Evolutionary conservation across 1,284 basidiomycete genomes (phyloP).

Genomic region (Pseudozyma sp.): DNA sequence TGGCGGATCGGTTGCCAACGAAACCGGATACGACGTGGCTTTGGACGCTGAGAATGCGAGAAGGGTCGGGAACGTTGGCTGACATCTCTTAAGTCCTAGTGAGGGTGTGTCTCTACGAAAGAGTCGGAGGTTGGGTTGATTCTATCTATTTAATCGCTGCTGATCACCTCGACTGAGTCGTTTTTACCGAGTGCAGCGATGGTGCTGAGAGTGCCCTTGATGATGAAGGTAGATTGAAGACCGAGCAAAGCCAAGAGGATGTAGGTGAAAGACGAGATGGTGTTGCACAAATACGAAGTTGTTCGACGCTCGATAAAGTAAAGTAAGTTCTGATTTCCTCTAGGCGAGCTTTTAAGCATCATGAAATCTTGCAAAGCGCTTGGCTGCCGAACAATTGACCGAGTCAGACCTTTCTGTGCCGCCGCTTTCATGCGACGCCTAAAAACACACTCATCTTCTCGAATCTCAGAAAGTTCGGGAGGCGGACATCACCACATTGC

Average conservation of each 20-base stretch:
- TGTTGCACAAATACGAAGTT: not conserved
- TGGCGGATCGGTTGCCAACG: conserved; percentile 86
- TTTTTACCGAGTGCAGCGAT: too few relatives aligned
- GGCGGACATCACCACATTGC: not conserved
- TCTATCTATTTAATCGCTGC: not conserved
- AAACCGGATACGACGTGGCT: conserved; percentile 95
- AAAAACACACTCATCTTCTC: not conserved
- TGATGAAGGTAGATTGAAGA: not conserved
- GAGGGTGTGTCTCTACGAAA: not conserved
- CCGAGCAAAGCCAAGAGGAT: not conserved
- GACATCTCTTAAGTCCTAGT: conserved; percentile 25
- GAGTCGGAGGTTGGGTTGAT: not conserved
- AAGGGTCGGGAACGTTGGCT: conserved; percentile 47
- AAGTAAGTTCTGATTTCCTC: conserved; percentile 2
- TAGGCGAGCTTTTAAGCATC: conserved; percentile 19
- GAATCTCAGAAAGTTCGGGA: not conserved
- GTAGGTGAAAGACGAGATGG: not conserved
- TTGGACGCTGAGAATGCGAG: conserved; percentile 76
- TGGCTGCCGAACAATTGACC: conserved; percentile 31
- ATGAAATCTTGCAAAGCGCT: too few relatives aligned
- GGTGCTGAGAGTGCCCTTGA: too few relatives aligned
- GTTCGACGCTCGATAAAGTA: not conserved
- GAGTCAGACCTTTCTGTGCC: conserved; percentile 15
- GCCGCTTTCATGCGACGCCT: not conserved
- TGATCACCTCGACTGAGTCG: too few relatives aligned